These are phyloP conservation scores for Alternaria panax DNA, from an alignment of 2,329 filamentous ascomycete genomes.

Conservation along the genomic window DNA sequence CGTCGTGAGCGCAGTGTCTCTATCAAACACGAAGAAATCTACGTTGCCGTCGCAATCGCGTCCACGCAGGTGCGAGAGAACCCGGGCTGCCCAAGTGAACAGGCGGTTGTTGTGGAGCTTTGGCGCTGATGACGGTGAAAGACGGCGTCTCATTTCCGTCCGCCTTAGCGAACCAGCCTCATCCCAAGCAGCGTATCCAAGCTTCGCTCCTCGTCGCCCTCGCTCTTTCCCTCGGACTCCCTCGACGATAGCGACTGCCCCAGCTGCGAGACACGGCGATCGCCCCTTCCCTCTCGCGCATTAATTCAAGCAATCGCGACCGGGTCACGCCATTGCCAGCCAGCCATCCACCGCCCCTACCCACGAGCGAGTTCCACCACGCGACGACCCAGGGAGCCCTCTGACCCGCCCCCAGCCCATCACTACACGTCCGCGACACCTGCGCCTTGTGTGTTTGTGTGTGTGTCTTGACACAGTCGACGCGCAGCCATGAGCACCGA, in stretches of 20 bases:
- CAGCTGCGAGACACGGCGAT: slow-evolving; percentile 35
- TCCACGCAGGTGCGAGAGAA: slow-evolving; percentile 4
- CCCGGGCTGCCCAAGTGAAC: slow-evolving; percentile 14
- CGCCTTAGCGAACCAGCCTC: slow-evolving; percentile 48
- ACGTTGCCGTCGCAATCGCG: slow-evolving; percentile 21
- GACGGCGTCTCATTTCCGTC: slow-evolving; percentile 48
- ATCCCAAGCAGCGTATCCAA: slow-evolving; percentile 40
- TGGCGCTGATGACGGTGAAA: slow-evolving; percentile 40
- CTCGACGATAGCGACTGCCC: slow-evolving; percentile 27
- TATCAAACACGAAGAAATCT: slow-evolving; percentile 13
- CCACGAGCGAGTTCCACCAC: slow-evolving; percentile 24
- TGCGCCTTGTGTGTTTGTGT: slow-evolving; percentile 22
- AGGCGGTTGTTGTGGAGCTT: slow-evolving; percentile 26
- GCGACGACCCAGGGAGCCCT: slow-evolving; percentile 13
- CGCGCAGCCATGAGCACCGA: slow-evolving; percentile 50
- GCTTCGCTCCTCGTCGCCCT: slow-evolving; percentile 28
- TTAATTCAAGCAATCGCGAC: slow-evolving; percentile 31
- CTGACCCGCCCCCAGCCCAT: slow-evolving; percentile 22
- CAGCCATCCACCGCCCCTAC: slow-evolving; percentile 23
- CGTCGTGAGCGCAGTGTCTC: slow-evolving; percentile 12
- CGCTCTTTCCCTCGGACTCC: slow-evolving; percentile 31
- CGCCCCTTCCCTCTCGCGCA: slow-evolving; percentile 39
- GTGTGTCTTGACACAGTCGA: slow-evolving; percentile 23
- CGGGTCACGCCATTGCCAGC: slow-evolving; percentile 20
- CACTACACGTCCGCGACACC: slow-evolving; percentile 15